Evolutionary conservation across 495 filamentous ascomycete genomes (phyloP).

Genomic region (Terfezia claveryi): DNA sequence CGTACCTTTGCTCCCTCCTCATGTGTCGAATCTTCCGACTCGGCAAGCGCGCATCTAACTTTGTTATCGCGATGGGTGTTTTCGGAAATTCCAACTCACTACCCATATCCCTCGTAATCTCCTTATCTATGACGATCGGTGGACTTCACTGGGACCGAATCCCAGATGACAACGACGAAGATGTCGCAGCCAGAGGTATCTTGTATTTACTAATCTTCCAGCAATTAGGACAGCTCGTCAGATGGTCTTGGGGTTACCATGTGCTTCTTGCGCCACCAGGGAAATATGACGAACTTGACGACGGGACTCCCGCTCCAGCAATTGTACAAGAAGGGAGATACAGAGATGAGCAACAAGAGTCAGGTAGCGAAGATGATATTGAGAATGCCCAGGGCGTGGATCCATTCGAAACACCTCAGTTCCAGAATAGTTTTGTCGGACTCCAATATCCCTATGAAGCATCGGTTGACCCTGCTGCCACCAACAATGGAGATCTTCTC

Average conservation of each 20-base stretch:
- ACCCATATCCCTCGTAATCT: constrained; percentile 86
- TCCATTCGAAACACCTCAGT: constrained; percentile 16
- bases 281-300: constrained; percentile 43
- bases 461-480: not conserved
- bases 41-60: constrained; percentile 65
- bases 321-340: constrained; percentile 26
- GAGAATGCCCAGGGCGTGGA: constrained; percentile 14
- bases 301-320: constrained; percentile 26
- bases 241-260: constrained; percentile 97
- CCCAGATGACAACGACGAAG: constrained; percentile 77
- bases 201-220: constrained; percentile 93
- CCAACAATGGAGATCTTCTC: not conserved
- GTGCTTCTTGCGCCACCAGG: constrained; percentile 64
- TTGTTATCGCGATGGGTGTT: constrained; percentile 88
- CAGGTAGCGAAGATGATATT: constrained; percentile 8
- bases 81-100: constrained; percentile 98
- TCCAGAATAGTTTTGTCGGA: constrained; percentile 17
- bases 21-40: constrained; percentile 59
- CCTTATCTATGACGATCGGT: constrained; percentile 70
- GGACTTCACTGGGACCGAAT: constrained; percentile 87
- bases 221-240: constrained; percentile 80
- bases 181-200: constrained; percentile 84
- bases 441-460: constrained; percentile 10
- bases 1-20: constrained; percentile 47
- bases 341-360: constrained; percentile 33